These are phyloP conservation scores for Yarrowia sp. DNA, from an alignment of 805 yeast genomes.

Conservation along the genomic window DNA sequence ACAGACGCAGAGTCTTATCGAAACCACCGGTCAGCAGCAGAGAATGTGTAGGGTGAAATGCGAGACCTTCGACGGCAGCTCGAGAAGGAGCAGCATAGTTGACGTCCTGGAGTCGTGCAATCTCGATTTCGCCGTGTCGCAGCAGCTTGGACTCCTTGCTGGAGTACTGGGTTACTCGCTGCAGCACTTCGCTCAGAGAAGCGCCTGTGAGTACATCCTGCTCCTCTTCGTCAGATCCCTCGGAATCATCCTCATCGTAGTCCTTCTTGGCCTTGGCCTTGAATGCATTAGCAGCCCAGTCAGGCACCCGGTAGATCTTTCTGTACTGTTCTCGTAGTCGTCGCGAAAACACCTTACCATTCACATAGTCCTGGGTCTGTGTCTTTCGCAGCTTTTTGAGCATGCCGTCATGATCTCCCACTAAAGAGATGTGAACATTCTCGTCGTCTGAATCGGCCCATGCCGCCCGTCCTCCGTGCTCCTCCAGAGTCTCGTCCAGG, in stretches of 20 bases:
- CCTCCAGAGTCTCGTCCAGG: constrained; percentile 48
- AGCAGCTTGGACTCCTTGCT: constrained; percentile 58
- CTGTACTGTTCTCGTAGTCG: constrained; percentile 76
- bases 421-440: constrained; percentile 64
- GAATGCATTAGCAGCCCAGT: constrained; percentile 65
- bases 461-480: constrained; percentile 55
- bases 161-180: constrained; percentile 46
- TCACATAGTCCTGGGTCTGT: constrained; percentile 59
- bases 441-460: constrained; percentile 97
- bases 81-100: constrained; percentile 70
- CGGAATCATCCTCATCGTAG: constrained; percentile 46
- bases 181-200: constrained; percentile 49
- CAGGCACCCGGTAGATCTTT: constrained; percentile 80
- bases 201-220: constrained; percentile 48
- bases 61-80: constrained; percentile 82
- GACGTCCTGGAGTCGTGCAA: constrained; percentile 86
- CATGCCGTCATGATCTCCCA: constrained; percentile 57
- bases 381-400: constrained; percentile 73
- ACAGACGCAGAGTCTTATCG: constrained; percentile 84
- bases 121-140: constrained; percentile 73
- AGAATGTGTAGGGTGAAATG: constrained; percentile 87
- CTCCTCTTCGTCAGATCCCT: constrained; percentile 45
- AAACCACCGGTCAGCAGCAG: constrained; percentile 89
- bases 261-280: constrained; percentile 49
- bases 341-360: constrained; percentile 65